phyloP scores from a whole-genome alignment of 2,329 filamentous ascomycete species.

The Botryotinia convoluta region DNA sequence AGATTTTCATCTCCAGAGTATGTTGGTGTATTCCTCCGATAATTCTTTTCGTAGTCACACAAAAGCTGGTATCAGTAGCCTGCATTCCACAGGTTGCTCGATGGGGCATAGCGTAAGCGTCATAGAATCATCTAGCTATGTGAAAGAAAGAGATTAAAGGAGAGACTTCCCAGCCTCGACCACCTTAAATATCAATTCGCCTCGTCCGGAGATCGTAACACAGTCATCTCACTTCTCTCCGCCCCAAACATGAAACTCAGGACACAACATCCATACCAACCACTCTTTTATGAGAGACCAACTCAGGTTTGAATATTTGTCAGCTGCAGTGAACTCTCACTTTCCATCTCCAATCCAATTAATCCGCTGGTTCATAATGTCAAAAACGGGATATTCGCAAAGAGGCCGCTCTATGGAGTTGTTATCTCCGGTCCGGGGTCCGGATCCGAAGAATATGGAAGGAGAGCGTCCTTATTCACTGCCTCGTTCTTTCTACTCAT shows the following conservation, averaged over 20 bases:
- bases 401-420: not conserved
- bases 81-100: not conserved
- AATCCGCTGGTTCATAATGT: not conserved
- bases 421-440: not conserved
- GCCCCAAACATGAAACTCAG: not conserved
- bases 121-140: not conserved
- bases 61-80: not conserved
- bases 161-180: not conserved
- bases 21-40: not conserved
- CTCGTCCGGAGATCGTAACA: not conserved
- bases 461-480: not conserved
- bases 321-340: not conserved
- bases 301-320: not conserved
- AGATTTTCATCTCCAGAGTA: not conserved
- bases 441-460: conserved; percentile 1
- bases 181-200: not conserved
- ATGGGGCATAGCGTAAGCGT: not conserved
- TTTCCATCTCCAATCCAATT: not conserved
- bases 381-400: not conserved
- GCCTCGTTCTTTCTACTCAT: not conserved
- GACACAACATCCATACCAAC: not conserved
- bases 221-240: not conserved
- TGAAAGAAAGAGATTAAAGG: not conserved
- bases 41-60: not conserved
- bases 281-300: not conserved